Base-by-base conservation (phyloP, 2,329 filamentous ascomycete species). In the Aspergillus texensis region DNA sequence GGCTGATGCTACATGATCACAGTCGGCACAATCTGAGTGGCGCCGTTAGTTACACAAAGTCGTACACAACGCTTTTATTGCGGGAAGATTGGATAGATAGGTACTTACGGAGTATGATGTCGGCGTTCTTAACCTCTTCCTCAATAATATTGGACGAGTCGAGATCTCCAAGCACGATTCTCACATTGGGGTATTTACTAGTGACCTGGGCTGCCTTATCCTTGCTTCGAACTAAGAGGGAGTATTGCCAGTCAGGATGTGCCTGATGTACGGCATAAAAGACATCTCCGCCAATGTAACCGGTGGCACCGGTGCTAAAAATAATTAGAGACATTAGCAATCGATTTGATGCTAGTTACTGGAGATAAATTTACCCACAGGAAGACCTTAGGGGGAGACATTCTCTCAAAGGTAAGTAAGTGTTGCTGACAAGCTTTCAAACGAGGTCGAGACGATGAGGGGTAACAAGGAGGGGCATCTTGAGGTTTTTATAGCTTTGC, bases 201-300 rank as follows among this genome's bases (percentile, higher is more conserved):
- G 74, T 71, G 6, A 82, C 67, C 57, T 78, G 73, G 39, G 72
- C 71, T 19, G 78, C 80, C 67, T 81, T 81, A 16, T 80, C 76
- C 62, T 78, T 75, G 66, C 72, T 81, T 21, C 82, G 79, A 28
- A 83, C 78, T 6, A 83, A 71, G 45, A 75, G 78, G 0, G 79
- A 77, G 57, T 81, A 67, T 46, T 82, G 74, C 77, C 80, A 84
- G 53, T 83, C 80, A 4, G 81, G 80, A 66, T 85, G 83, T 6
- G 77, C 71, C 52, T 80, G 74, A 46, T 74, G 72, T 41, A 86
- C 68, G 6, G 76, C 75, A 64, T 81, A 80, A n/a, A 86, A 76
- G 45, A 80, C 78, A 57, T 84, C 83, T 36, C 84, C 84, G 6
- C 84, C 84, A 55, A 86, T 85, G 68, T 85, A 86, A 36, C 84